These are phyloP conservation scores for Globisporangium perplexum DNA, from an alignment of 352 stramenopile genomes.

Conservation along the genomic window DNA sequence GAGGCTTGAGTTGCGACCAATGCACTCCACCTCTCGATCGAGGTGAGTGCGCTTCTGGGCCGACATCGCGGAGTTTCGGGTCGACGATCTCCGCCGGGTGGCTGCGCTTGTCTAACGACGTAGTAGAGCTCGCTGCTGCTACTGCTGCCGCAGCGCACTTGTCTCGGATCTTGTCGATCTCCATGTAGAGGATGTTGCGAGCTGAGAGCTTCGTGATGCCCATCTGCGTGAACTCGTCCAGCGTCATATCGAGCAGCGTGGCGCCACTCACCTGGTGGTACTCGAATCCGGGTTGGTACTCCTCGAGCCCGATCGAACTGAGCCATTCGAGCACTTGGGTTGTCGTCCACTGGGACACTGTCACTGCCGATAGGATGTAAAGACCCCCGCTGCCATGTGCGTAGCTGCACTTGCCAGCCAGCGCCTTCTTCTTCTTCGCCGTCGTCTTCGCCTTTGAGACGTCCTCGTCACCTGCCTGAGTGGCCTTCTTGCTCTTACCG, in stretches of 20 bases:
- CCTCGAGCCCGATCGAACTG: slow-evolving; percentile 39
- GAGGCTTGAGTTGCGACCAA: slow-evolving; percentile 66
- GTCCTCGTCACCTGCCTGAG: not conserved
- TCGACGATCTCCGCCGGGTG: slow-evolving; percentile 44
- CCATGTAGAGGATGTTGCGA: slow-evolving; percentile 48
- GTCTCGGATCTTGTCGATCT: slow-evolving; percentile 44
- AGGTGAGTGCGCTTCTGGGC: slow-evolving; percentile 22
- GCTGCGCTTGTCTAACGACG: not conserved
- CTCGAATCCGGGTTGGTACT: slow-evolving; percentile 66
- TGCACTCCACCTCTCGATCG: slow-evolving; percentile 24
- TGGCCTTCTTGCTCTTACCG: not conserved
- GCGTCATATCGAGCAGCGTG: slow-evolving; percentile 34
- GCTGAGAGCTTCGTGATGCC: slow-evolving; percentile 47
- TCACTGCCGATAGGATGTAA: slow-evolving; percentile 27
- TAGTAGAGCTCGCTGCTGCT: not conserved
- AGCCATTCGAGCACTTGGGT: slow-evolving; percentile 67
- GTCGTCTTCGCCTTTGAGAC: not conserved
- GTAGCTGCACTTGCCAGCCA: not conserved
- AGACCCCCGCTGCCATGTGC: slow-evolving; percentile 1
- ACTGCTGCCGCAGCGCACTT: slow-evolving; percentile 12
- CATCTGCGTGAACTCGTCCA: slow-evolving; percentile 42
- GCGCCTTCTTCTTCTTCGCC: slow-evolving; percentile 18
- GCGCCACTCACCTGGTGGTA: slow-evolving; percentile 70
- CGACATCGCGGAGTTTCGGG: slow-evolving; percentile 40
- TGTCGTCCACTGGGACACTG: slow-evolving; percentile 43